Evolutionary conservation across 345 rosid genomes (phyloP).

Genomic region (Aegle marmelos): DNA sequence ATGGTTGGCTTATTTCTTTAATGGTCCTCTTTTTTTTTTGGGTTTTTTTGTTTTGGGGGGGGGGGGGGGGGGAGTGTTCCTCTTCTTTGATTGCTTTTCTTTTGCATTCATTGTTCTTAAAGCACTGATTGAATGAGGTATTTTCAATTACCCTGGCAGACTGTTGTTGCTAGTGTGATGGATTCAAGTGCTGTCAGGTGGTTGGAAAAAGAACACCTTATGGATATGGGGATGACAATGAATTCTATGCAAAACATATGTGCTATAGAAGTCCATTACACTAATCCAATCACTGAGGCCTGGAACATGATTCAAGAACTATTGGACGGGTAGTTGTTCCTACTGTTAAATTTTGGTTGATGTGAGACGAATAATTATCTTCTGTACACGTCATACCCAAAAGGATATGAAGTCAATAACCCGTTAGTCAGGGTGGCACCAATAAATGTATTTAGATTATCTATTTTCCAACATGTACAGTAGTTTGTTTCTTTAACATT

Average conservation of each 20-base stretch:
- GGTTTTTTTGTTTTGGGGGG: too few relatives aligned
- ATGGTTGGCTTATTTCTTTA: neutral
- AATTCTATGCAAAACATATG: constrained; percentile 50
- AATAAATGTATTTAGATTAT: neutral
- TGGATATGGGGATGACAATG: constrained; percentile 36
- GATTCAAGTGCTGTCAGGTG: constrained; percentile 30
- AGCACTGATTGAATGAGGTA: constrained; percentile 6
- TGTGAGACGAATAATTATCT: neutral
- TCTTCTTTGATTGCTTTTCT: neutral
- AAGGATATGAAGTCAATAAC: neutral
- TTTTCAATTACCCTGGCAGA: constrained; percentile 37
- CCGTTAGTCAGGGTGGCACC: neutral
- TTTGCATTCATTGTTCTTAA: neutral
- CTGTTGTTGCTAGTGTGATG: constrained; percentile 43
- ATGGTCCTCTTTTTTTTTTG: neutral
- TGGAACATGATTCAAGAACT: constrained; percentile 46
- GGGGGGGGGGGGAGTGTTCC: too few relatives aligned
- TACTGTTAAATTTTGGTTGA: neutral
- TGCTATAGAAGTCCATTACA: constrained; percentile 50
- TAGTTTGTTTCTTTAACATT: too few relatives aligned
- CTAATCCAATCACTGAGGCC: constrained; percentile 51
- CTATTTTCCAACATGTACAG: neutral
- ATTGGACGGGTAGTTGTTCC: constrained; percentile 20
- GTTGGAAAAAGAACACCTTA: constrained; percentile 48
- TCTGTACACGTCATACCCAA: neutral